Evolutionary conservation across 2,329 filamentous ascomycete genomes (phyloP).

Genomic region (Fusarium buharicum): DNA sequence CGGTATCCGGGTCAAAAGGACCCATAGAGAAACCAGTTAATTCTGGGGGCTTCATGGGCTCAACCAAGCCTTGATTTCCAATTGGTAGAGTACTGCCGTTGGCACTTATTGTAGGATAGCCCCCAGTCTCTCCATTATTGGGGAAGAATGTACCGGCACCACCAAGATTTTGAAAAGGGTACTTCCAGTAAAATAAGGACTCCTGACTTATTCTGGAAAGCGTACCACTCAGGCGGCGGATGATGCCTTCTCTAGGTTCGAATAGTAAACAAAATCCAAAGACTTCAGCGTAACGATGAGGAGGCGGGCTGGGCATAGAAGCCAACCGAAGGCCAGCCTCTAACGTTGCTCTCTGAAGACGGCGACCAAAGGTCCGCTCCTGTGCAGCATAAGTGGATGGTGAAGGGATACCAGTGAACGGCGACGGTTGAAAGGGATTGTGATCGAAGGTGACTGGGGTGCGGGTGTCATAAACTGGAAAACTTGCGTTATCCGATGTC

Average conservation of each 20-base stretch:
- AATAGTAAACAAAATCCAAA: slow-evolving; percentile 78
- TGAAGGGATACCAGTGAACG: slow-evolving; percentile 53
- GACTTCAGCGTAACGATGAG: slow-evolving; percentile 61
- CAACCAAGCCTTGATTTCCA: slow-evolving; percentile 53
- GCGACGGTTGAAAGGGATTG: slow-evolving; percentile 32
- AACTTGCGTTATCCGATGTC: slow-evolving; percentile 64
- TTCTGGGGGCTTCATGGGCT: slow-evolving; percentile 39
- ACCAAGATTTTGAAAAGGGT: slow-evolving; percentile 73
- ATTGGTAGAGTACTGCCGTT: slow-evolving; percentile 32
- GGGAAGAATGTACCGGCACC: slow-evolving; percentile 74
- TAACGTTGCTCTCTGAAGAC: slow-evolving; percentile 72
- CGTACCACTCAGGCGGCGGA: slow-evolving; percentile 51
- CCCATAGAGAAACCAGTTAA: slow-evolving; percentile 55
- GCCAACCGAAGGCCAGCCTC: slow-evolving; percentile 72
- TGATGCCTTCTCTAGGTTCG: slow-evolving; percentile 61
- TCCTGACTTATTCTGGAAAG: slow-evolving; percentile 51
- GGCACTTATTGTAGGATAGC: background rate
- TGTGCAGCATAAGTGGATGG: slow-evolving; percentile 68
- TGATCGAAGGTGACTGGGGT: slow-evolving; percentile 32
- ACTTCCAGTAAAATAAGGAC: slow-evolving; percentile 66
- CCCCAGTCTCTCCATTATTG: slow-evolving; percentile 11
- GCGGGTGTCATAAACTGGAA: slow-evolving; percentile 53
- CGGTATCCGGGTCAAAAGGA: slow-evolving; percentile 57
- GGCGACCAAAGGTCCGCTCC: slow-evolving; percentile 75
- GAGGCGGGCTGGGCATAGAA: slow-evolving; percentile 59